Conservation (phyloP, 495 filamentous ascomycete genomes). For the Lophium mytilinum region DNA sequence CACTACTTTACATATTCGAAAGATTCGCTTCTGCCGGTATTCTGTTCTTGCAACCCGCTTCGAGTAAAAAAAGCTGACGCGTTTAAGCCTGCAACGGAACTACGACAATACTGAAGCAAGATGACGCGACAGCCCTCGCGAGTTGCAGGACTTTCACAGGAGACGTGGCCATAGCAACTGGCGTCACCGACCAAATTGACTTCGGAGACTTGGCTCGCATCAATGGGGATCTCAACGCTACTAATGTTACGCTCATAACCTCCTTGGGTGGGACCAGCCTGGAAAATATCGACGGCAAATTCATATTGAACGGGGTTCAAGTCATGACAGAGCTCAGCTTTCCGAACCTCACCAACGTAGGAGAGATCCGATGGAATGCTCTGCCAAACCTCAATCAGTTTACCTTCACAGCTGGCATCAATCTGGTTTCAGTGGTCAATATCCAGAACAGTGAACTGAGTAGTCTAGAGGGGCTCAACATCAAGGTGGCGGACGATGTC, state of each 20-base stretch:
- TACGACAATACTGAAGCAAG: conserved; percentile 54
- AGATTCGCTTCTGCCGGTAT: too few species aligned
- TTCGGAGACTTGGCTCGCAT: conserved; percentile 54
- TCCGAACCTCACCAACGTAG: conserved; percentile 53
- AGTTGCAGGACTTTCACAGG: conserved; percentile 64
- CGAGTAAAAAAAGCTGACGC: too few species aligned
- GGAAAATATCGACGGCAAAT: conserved; percentile 48
- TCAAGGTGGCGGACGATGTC: conserved; percentile 54
- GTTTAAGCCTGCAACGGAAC: background rate
- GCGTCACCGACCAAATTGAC: conserved; percentile 44
- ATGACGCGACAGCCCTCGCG: conserved; percentile 61
- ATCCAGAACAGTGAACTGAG: conserved; percentile 79
- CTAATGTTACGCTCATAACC: conserved; percentile 51
- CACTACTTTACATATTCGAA: too few species aligned
- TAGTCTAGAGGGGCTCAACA: conserved; percentile 68
- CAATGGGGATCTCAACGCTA: conserved; percentile 55
- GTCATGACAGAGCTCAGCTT: conserved; percentile 57
- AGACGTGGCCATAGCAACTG: conserved; percentile 54
- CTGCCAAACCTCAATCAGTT: conserved; percentile 65
- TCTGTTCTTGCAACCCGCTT: too few species aligned
- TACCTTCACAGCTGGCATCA: conserved; percentile 48
- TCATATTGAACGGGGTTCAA: conserved; percentile 58
- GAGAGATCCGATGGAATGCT: conserved; percentile 58
- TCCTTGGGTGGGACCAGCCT: conserved; percentile 45
- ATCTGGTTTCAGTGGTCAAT: conserved; percentile 51